Conservation (phyloP, 2,329 filamentous ascomycete species). For the Zopfia rhizophila region DNA sequence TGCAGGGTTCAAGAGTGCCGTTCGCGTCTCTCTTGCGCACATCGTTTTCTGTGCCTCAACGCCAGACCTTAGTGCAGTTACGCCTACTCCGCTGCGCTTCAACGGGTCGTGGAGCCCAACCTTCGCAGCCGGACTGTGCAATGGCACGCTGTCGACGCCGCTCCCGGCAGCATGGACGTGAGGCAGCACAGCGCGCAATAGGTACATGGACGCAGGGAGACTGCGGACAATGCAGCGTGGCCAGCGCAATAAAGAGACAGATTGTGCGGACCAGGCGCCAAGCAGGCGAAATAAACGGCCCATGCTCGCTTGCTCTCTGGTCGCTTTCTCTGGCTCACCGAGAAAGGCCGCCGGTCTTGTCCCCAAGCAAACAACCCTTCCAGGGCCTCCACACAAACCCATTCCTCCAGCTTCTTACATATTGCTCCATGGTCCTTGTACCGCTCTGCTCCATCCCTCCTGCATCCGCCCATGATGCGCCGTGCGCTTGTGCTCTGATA, state of each 20-base stretch:
- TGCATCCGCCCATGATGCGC: conserved; percentile 37
- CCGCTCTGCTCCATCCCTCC: conserved; percentile 29
- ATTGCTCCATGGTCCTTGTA: conserved; percentile 21
- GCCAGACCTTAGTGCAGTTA: too few species aligned
- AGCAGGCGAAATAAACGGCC: conserved; percentile 3
- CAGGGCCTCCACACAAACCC: conserved; percentile 10
- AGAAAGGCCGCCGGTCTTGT: conserved; percentile 6
- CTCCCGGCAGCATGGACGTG: neutral
- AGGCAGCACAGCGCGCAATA: conserved; percentile 1
- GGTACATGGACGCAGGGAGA: neutral
- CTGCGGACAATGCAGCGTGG: conserved; percentile 1
- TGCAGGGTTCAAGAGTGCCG: too few species aligned
- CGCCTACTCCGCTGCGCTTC: too few species aligned
- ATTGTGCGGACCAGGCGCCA: conserved; percentile 5
- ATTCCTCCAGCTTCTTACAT: conserved; percentile 16
- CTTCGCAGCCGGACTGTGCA: neutral
- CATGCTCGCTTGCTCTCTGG: neutral
- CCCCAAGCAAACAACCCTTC: conserved; percentile 16
- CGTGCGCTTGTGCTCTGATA: conserved; percentile 35
- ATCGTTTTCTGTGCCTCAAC: neutral
- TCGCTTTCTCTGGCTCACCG: neutral
- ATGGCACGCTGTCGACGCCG: neutral
- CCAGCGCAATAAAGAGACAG: conserved; percentile 5
- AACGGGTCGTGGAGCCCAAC: neutral
- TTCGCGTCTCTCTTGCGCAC: neutral